A percentile compares a stretch with the other conserved stretches of the same genome.
phyloP scores from a whole-genome alignment of 176 grass and related monocot genomes.

The Neostapfia colusana region DNA sequence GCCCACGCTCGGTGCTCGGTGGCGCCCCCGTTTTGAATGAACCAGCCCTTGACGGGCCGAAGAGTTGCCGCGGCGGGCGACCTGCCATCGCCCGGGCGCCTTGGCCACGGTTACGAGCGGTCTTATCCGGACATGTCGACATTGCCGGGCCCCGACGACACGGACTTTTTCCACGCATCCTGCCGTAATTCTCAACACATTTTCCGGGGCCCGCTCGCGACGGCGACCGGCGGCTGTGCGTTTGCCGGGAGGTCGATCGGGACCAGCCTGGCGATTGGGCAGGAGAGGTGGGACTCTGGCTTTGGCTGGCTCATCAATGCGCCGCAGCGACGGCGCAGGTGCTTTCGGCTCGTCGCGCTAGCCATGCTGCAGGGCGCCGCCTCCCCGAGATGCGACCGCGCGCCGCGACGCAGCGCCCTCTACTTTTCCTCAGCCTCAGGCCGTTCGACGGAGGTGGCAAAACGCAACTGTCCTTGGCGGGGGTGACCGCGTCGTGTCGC shows the following conservation, averaged over 20 bases:
- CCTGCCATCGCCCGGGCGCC: conserved; percentile 25
- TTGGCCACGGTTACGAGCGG: neutral
- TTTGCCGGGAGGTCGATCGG: neutral
- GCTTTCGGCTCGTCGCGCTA: neutral
- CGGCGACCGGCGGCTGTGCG: neutral
- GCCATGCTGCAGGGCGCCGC: neutral
- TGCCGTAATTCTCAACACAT: neutral
- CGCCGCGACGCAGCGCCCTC: neutral
- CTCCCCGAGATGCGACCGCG: conserved; percentile 17
- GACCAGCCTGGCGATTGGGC: neutral
- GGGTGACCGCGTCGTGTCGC: neutral
- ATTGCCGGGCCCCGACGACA: neutral
- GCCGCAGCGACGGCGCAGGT: neutral
- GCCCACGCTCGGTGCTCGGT: neutral
- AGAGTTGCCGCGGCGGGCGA: conserved; percentile 30
- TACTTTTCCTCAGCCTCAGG: neutral
- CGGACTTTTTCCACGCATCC: neutral
- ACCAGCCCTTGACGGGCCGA: neutral
- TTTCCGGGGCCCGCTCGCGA: neutral
- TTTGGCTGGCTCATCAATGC: neutral
- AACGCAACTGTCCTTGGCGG: neutral
- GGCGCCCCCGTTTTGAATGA: neutral
- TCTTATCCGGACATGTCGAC: conserved; percentile 36
- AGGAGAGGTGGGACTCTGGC: neutral
- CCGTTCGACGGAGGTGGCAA: neutral